phyloP scores from a whole-genome alignment of 2,329 filamentous ascomycete genomes.

The Penicillium sp. region DNA sequence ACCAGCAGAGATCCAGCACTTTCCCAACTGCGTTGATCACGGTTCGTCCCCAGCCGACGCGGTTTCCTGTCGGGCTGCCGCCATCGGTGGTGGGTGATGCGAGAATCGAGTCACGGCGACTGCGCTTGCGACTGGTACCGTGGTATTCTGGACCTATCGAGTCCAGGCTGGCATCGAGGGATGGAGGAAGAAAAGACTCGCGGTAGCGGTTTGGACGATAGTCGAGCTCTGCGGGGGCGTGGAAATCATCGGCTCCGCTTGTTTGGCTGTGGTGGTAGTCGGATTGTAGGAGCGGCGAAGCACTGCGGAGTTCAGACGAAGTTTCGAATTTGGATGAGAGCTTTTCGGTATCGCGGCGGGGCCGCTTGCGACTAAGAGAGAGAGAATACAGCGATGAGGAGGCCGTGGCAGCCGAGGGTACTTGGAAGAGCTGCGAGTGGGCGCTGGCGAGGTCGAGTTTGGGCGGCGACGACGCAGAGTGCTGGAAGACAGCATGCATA shows the following conservation, averaged over 20 bases:
- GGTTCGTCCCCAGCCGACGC: slow-evolving; percentile 40
- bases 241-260: slow-evolving; percentile 27
- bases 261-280: slow-evolving; percentile 36
- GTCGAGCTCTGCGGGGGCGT: slow-evolving; percentile 35
- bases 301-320: slow-evolving; percentile 22
- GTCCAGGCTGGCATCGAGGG: slow-evolving; percentile 30
- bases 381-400: slow-evolving; percentile 41
- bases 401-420: slow-evolving; percentile 36
- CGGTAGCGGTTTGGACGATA: slow-evolving; percentile 45
- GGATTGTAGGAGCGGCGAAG: slow-evolving; percentile 39
- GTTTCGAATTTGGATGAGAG: slow-evolving; percentile 22
- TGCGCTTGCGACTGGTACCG: slow-evolving; percentile 33
- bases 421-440: slow-evolving; percentile 38
- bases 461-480: slow-evolving; percentile 37
- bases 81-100: slow-evolving; percentile 22
- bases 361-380: slow-evolving; percentile 34
- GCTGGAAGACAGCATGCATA: slow-evolving; percentile 37
- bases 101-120: slow-evolving; percentile 31
- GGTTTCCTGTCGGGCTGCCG: slow-evolving; percentile 12
- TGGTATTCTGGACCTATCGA: slow-evolving; percentile 20
- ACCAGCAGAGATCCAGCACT: slow-evolving; percentile 79
- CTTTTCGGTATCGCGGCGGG: slow-evolving; percentile 29
- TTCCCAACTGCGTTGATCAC: slow-evolving; percentile 55
- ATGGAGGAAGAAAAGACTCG: slow-evolving; percentile 25
- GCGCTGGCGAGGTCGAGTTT: slow-evolving; percentile 41